Conservation (phyloP, 345 rosid species). For the Pelargonium nanum region DNA sequence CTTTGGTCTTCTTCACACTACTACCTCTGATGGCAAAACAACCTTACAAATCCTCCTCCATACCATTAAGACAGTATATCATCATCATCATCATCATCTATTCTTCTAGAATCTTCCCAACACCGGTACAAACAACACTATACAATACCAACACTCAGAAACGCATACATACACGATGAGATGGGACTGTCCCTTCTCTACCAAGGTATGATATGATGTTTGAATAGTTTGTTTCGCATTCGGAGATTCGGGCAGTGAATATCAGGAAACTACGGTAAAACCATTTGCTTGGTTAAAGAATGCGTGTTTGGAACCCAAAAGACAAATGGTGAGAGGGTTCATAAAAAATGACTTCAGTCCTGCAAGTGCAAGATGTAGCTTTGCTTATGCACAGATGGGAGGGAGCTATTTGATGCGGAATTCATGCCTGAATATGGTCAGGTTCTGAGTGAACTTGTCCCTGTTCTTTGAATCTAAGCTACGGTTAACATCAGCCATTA, state of each 20-base stretch:
- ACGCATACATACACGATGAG: conserved; percentile 8
- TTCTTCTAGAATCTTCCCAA: conserved; percentile 2
- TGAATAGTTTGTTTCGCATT: too few species aligned
- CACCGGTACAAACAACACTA: conserved; percentile 5
- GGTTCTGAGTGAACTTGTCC: conserved; percentile 91
- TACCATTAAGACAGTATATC: too few species aligned
- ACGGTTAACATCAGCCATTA: conserved; percentile 83
- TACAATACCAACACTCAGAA: conserved; percentile 8
- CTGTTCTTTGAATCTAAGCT: conserved; percentile 87
- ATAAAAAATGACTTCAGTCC: too few species aligned
- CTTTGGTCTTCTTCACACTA: conserved; percentile 5
- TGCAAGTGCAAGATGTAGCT: too few species aligned
- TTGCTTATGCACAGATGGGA: conserved; percentile 1
- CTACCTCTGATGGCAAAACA: conserved; percentile 12
- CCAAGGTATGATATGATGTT: too few species aligned
- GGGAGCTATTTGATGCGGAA: conserved; percentile 59
- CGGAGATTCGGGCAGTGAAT: too few species aligned
- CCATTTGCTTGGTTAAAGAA: too few species aligned
- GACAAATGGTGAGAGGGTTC: too few species aligned
- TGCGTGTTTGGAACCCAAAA: too few species aligned
- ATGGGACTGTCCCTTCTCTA: too few species aligned
- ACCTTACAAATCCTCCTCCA: conserved; percentile 2
- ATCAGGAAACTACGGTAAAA: too few species aligned
- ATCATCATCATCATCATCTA: too few species aligned
- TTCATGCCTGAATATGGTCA: conserved; percentile 78